Evolutionary conservation across 1,284 basidiomycete species (phyloP).

Genomic region (Ceratobasidium sp.): DNA sequence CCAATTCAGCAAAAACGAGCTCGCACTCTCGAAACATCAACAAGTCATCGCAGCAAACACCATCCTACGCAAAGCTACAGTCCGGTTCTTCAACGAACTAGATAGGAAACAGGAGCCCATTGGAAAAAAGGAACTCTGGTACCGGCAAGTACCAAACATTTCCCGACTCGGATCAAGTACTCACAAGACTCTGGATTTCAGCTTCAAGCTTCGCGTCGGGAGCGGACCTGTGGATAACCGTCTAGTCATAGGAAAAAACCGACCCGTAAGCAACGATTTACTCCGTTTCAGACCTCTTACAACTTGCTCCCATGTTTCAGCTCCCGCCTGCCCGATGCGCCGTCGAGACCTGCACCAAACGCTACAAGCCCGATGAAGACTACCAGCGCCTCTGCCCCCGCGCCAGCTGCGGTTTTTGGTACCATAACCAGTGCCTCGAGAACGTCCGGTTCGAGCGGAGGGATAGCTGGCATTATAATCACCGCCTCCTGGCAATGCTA

Average conservation of each 20-base stretch:
- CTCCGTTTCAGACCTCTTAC: not conserved
- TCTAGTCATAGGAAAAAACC: not conserved
- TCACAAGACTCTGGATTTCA: not conserved
- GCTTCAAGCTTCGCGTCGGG: slow-evolving; percentile 7
- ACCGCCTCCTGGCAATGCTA: not conserved
- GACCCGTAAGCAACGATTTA: not conserved
- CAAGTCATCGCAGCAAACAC: slow-evolving; percentile 4
- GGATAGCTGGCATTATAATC: too few relatives aligned
- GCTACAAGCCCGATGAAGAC: slow-evolving; percentile 27
- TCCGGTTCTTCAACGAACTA: slow-evolving; percentile 30
- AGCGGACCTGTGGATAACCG: not conserved
- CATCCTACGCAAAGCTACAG: not conserved
- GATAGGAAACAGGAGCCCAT: not conserved
- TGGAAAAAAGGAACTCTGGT: slow-evolving; percentile 2
- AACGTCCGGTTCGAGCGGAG: not conserved
- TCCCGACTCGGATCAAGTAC: not conserved
- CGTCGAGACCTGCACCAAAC: not conserved
- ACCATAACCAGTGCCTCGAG: slow-evolving; percentile 10
- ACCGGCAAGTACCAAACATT: slow-evolving; percentile 4
- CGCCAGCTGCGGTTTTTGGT: not conserved
- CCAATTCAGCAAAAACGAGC: slow-evolving; percentile 14
- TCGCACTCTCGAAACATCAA: slow-evolving; percentile 17
- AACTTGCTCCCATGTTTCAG: not conserved
- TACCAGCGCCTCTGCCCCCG: slow-evolving; percentile 17
- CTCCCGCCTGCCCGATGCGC: slow-evolving; percentile 27